Conservation (phyloP, 257 asterid species). For the Rauvolfia tetraphylla region DNA sequence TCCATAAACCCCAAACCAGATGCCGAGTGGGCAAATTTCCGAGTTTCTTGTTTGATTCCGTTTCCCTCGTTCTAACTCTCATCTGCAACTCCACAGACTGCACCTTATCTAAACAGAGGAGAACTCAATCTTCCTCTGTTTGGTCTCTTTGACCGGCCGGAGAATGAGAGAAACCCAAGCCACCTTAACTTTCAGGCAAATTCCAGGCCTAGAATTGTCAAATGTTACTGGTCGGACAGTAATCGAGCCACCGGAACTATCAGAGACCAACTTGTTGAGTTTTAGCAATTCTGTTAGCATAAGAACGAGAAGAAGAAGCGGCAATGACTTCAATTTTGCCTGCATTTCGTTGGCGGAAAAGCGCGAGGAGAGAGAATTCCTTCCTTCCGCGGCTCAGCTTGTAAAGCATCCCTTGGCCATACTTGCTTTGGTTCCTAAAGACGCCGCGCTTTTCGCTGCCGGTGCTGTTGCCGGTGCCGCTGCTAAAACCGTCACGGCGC, state of each 20-base stretch:
- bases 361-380: conserved; percentile 42
- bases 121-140: conserved; percentile 6
- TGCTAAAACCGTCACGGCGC: conserved; percentile 88
- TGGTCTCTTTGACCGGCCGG: neutral
- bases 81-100: neutral
- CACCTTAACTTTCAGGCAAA: conserved; percentile 45
- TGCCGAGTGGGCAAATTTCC: neutral
- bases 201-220: conserved; percentile 52
- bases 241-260: conserved; percentile 26
- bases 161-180: conserved; percentile 44
- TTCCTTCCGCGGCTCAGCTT: conserved; percentile 65
- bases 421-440: conserved; percentile 76
- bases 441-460: conserved; percentile 81
- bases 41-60: neutral
- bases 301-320: conserved; percentile 5
- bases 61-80: neutral
- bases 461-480: conserved; percentile 95
- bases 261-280: conserved; percentile 26
- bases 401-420: conserved; percentile 68
- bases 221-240: neutral
- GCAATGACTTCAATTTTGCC: conserved; percentile 50
- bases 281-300: neutral
- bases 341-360: conserved; percentile 58
- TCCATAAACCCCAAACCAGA: neutral
- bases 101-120: conserved; percentile 21